A percentile compares a stretch with the other conserved stretches of the same genome.
phyloP scores from a whole-genome alignment of 352 stramenopile genomes.

The Phytopythium oedochilum region DNA sequence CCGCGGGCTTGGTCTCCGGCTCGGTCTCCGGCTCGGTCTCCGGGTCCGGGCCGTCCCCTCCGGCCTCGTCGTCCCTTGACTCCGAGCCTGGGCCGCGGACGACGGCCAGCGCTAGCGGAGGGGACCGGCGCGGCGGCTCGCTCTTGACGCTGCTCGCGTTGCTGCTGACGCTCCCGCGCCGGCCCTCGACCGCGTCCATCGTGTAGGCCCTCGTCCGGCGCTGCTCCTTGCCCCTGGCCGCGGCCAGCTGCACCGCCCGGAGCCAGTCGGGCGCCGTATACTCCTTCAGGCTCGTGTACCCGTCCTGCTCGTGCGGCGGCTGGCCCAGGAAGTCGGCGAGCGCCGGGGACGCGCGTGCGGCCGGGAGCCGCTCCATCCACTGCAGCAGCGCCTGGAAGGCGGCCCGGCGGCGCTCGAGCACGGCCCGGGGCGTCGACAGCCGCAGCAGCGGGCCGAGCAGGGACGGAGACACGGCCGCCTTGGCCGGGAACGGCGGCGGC shows the following conservation, averaged over 20 bases:
- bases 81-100: neutral
- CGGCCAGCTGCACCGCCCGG: conserved; percentile 51
- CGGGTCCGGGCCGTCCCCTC: neutral
- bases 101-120: neutral
- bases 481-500: conserved; percentile 44
- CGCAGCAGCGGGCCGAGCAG: conserved; percentile 48
- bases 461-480: conserved; percentile 44
- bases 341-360: conserved; percentile 25
- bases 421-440: conserved; percentile 27
- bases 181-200: conserved; percentile 11
- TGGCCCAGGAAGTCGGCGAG: conserved; percentile 53
- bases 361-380: conserved; percentile 52
- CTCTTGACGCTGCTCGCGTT: conserved; percentile 3
- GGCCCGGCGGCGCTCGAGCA: conserved; percentile 46
- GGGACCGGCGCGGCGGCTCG: neutral
- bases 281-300: conserved; percentile 72
- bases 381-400: conserved; percentile 53
- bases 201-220: conserved; percentile 15
- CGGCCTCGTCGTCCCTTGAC: neutral
- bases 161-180: neutral
- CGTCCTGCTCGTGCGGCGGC: conserved; percentile 46
- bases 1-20: neutral
- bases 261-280: conserved; percentile 68
- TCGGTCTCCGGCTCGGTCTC: neutral
- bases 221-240: conserved; percentile 19